Evolutionary conservation across 2,329 filamentous ascomycete genomes (phyloP).

Genomic region (Clonostachys rhizophaga): DNA sequence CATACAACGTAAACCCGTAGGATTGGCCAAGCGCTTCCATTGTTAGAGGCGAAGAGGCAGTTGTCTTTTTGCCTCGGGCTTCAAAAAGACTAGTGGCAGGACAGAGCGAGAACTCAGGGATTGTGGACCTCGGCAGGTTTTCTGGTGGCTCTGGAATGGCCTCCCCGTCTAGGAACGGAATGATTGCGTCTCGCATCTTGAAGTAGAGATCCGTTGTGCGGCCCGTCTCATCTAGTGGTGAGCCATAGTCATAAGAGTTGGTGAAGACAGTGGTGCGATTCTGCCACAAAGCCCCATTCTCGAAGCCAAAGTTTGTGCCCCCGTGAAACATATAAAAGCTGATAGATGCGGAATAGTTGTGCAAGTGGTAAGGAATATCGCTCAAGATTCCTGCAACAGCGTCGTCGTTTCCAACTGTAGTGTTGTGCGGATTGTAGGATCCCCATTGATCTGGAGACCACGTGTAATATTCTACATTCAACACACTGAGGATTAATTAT

Average conservation of each 20-base stretch:
- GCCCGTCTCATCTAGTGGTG: constrained; percentile 44
- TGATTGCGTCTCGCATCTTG: neutral
- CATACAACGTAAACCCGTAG: constrained; percentile 38
- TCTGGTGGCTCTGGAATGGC: no score
- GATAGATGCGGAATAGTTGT: constrained; percentile 10
- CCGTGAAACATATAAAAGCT: constrained; percentile 50
- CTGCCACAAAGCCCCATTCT: constrained; percentile 38
- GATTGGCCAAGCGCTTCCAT: constrained; percentile 41
- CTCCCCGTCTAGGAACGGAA: no score
- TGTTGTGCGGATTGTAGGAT: constrained; percentile 29
- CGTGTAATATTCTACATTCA: no score
- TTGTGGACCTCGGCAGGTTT: no score
- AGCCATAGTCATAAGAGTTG: constrained; percentile 44
- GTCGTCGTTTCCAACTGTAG: constrained; percentile 14
- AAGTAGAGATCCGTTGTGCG: constrained; percentile 30
- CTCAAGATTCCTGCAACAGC: constrained; percentile 10
- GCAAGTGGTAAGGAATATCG: no score
- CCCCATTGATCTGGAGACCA: no score
- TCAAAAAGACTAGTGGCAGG: no score
- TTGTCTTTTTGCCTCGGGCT: no score
- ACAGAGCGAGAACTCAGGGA: no score
- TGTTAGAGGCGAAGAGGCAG: constrained; percentile 19
- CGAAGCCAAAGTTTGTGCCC: constrained; percentile 43
- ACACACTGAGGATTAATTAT: no score
- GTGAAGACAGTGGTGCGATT: constrained; percentile 31